These are phyloP conservation scores for Heterobasidion parviporum DNA, from an alignment of 1,284 basidiomycete species.

Conservation along the genomic window DNA sequence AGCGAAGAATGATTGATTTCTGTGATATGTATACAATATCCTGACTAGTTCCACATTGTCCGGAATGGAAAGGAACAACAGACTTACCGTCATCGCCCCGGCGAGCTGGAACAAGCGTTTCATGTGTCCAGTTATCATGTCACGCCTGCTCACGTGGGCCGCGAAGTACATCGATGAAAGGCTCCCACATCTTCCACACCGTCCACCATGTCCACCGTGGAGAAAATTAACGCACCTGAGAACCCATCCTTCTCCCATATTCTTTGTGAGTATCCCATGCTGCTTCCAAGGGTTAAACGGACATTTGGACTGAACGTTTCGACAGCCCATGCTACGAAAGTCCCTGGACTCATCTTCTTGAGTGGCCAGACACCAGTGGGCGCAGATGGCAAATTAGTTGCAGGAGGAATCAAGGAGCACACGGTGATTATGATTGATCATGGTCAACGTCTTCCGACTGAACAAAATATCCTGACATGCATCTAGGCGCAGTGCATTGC, in stretches of 20 bases:
- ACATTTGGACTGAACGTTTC: no score
- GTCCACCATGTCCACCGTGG: slow-evolving; percentile 30
- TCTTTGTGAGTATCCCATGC: slow-evolving; percentile 32
- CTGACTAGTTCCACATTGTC: no score
- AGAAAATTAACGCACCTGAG: slow-evolving; percentile 41
- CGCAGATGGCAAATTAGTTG: slow-evolving; percentile 35
- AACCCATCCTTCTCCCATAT: slow-evolving; percentile 35
- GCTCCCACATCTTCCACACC: not conserved
- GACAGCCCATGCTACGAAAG: slow-evolving; percentile 47
- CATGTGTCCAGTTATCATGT: no score
- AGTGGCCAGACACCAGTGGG: slow-evolving; percentile 51
- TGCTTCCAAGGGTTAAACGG: not conserved
- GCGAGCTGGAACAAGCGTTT: no score
- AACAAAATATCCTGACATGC: not conserved
- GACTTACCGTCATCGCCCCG: no score
- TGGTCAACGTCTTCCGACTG: not conserved
- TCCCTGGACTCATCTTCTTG: slow-evolving; percentile 48
- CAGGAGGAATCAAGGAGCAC: slow-evolving; percentile 48
- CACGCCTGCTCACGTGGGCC: not conserved
- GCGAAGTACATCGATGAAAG: not conserved
- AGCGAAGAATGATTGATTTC: no score
- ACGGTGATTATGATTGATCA: slow-evolving; percentile 27
- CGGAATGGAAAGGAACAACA: no score
- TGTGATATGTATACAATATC: no score
- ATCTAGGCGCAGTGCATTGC: slow-evolving; percentile 44